Evolutionary conservation across 2,329 filamentous ascomycete genomes (phyloP).

Genomic region (Aspergillus sojae): DNA sequence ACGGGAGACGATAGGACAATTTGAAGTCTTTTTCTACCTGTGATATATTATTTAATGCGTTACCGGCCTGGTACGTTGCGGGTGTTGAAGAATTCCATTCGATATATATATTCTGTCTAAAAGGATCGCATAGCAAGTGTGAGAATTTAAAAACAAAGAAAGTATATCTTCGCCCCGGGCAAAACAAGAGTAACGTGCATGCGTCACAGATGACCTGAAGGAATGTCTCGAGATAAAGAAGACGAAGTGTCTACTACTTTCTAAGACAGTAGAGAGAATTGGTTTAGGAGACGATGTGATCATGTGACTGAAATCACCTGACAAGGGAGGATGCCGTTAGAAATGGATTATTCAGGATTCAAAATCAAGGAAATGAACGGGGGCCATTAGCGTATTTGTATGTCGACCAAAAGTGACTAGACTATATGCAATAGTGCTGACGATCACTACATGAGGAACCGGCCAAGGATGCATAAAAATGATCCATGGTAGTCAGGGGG

Average conservation of each 20-base stretch:
- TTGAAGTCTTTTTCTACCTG: no score
- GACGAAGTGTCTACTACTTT: no score
- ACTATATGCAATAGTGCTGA: constrained; percentile 1
- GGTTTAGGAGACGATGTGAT: not conserved
- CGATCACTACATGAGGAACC: not conserved
- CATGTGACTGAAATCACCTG: not conserved
- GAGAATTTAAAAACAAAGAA: no score
- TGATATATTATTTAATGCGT: not conserved
- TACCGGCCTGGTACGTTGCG: no score
- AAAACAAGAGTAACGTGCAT: no score
- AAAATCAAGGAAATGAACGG: not conserved
- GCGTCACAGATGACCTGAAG: no score
- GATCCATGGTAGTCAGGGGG: not conserved
- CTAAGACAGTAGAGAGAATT: not conserved
- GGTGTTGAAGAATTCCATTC: no score
- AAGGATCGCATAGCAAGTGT: no score
- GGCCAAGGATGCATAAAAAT: constrained; percentile 2
- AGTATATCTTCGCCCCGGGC: no score
- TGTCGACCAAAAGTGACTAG: not conserved
- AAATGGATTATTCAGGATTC: not conserved
- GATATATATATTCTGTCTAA: no score
- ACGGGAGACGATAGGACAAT: no score
- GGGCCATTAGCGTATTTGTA: not conserved
- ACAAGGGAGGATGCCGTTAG: not conserved
- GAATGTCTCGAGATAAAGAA: no score